Evolutionary conservation across 2,329 filamentous ascomycete species (phyloP).

Genomic region (Cercospora zeina): DNA sequence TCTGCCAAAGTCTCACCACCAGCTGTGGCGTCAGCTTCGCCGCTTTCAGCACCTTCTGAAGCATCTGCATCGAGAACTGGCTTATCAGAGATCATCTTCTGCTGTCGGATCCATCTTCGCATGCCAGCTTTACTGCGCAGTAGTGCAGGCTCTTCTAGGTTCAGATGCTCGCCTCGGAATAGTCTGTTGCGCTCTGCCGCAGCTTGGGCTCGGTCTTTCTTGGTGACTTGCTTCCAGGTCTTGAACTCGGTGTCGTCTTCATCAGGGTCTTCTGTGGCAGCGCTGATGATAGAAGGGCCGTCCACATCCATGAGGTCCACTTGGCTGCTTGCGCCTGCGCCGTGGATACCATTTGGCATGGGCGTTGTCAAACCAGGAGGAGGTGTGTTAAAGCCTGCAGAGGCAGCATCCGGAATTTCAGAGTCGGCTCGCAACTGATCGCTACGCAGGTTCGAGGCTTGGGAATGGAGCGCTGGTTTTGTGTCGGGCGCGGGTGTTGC

Average conservation of each 20-base stretch:
- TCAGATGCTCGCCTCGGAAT: conserved; percentile 81
- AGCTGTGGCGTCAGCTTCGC: conserved; percentile 49
- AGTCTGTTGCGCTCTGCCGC: conserved; percentile 83
- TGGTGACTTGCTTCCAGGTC: conserved; percentile 98
- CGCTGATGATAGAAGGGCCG: conserved; percentile 66
- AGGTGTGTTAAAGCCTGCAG: conserved; percentile 83
- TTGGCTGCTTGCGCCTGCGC: conserved; percentile 65
- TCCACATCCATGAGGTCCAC: conserved; percentile 86
- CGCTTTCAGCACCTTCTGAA: conserved; percentile 48
- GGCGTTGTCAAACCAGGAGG: conserved; percentile 77
- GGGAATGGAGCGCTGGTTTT: conserved; percentile 61
- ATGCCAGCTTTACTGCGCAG: conserved; percentile 83
- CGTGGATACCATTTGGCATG: conserved; percentile 63
- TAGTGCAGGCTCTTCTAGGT: conserved; percentile 82
- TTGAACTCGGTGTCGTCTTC: conserved; percentile 91
- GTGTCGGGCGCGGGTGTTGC: conserved; percentile 66
- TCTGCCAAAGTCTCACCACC: conserved; percentile 80
- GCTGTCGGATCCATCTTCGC: conserved; percentile 79
- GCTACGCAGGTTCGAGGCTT: conserved; percentile 54
- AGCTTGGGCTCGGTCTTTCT: conserved; percentile 85
- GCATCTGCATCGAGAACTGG: conserved; percentile 46
- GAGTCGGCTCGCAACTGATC: conserved; percentile 66
- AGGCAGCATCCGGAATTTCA: conserved; percentile 71
- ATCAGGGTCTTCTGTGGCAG: conserved; percentile 71
- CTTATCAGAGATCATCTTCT: conserved; percentile 53